Conservation (phyloP, 108 stramenopile species). For the Nitzschia sp. region DNA sequence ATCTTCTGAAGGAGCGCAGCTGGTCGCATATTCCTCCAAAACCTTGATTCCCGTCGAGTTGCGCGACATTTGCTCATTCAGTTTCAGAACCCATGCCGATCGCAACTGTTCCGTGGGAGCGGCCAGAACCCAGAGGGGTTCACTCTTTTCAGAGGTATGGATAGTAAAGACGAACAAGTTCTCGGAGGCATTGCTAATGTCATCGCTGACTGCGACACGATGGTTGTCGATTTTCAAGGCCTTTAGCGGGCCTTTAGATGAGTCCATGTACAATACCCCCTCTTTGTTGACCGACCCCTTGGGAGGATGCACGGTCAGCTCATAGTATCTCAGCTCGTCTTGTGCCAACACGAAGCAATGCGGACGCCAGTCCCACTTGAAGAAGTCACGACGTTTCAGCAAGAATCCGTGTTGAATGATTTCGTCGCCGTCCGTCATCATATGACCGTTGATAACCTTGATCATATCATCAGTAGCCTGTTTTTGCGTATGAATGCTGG, state of each 20-base stretch:
- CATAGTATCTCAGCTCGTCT: background rate
- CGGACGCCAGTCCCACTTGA: constrained; percentile 1
- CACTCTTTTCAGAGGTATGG: constrained; percentile 5
- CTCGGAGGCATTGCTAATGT: background rate
- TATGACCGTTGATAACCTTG: background rate
- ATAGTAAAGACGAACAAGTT: constrained; percentile 5
- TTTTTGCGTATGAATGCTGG: background rate
- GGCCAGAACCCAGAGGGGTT: background rate
- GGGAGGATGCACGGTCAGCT: background rate
- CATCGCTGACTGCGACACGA: background rate
- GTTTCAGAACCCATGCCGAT: background rate
- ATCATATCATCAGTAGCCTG: background rate
- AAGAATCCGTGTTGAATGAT: background rate
- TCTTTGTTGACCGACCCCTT: background rate
- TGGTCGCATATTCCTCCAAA: too few relatives aligned
- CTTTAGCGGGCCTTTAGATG: background rate
- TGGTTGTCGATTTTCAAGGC: background rate
- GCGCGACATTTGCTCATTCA: background rate
- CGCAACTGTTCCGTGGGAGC: background rate
- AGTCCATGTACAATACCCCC: background rate
- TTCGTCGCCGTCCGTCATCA: background rate
- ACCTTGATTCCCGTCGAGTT: too few relatives aligned
- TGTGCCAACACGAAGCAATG: background rate
- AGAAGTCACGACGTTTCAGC: constrained; percentile 11
- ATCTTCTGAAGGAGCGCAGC: too few relatives aligned